A percentile compares a stretch with the other conserved stretches of the same genome.
Conservation (phyloP, 1,284 basidiomycete genomes). For the Trametes hirsuta region DNA sequence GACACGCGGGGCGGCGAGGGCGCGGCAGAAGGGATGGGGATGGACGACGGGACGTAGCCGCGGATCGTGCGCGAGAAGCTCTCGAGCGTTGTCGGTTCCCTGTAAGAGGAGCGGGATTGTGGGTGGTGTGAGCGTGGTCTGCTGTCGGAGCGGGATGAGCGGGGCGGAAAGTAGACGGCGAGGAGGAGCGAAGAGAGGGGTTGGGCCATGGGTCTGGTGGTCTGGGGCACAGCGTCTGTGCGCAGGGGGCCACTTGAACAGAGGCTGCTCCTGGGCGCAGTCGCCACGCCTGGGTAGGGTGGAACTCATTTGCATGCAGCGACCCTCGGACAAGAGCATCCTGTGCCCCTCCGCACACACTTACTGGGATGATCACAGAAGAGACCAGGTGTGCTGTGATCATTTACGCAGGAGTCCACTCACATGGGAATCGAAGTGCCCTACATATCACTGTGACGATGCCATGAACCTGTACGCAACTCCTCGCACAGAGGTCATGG, state of each 20-base stretch:
- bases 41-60: conserved; percentile 55
- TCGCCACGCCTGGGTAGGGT: conserved; percentile 6
- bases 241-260: background rate
- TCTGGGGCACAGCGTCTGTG: background rate
- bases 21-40: conserved; percentile 49
- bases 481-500: no score
- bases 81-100: conserved; percentile 53
- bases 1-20: conserved; percentile 55
- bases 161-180: background rate
- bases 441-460: no score
- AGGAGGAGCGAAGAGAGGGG: background rate
- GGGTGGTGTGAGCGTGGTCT: conserved; percentile 12
- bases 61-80: conserved; percentile 53
- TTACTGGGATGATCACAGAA: background rate
- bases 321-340: background rate
- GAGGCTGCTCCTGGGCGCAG: background rate
- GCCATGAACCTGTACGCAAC: no score
- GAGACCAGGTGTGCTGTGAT: background rate
- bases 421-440: no score
- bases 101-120: conserved; percentile 20
- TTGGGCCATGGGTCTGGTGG: background rate
- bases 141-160: conserved; percentile 11
- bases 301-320: conserved; percentile 7
- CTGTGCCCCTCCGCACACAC: background rate
- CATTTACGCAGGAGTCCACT: no score